These are phyloP conservation scores for Gentiana macrophylla DNA, from an alignment of 257 asterid genomes.

Conservation along the genomic window DNA sequence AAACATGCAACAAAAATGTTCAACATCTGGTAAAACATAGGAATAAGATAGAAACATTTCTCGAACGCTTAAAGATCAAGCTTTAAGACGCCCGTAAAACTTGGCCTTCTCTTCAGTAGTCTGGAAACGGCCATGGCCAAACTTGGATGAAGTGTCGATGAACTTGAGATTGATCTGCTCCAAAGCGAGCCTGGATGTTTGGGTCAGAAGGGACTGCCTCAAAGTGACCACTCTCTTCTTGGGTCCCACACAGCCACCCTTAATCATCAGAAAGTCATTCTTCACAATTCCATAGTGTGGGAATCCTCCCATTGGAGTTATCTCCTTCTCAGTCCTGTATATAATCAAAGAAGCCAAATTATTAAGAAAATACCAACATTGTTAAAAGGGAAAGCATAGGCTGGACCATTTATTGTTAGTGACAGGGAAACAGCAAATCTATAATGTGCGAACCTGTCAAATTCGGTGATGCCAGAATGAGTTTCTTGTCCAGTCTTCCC, in stretches of 20 bases:
- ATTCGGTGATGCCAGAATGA: conserved; percentile 66
- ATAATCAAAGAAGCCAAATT: background rate
- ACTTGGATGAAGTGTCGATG: conserved; percentile 80
- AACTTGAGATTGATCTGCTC: conserved; percentile 83
- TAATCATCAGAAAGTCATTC: conserved; percentile 65
- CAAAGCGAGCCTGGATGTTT: conserved; percentile 75
- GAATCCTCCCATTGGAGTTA: conserved; percentile 90
- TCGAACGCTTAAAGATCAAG: conserved; percentile 9
- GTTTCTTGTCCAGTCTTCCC: conserved; percentile 75
- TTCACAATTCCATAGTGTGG: conserved; percentile 92
- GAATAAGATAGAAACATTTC: no score
- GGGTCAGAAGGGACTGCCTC: conserved; percentile 74
- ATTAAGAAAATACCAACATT: no score
- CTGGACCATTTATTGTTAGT: no score
- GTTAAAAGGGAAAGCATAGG: no score
- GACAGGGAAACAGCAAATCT: no score
- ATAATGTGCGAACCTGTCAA: conserved; percentile 43
- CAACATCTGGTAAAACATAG: background rate
- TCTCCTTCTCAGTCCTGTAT: conserved; percentile 87
- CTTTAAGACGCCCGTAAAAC: conserved; percentile 50
- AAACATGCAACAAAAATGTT: background rate
- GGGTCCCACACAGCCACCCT: conserved; percentile 87
- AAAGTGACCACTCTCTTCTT: conserved; percentile 82
- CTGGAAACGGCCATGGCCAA: conserved; percentile 94
- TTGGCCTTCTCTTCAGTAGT: conserved; percentile 67